Evolutionary conservation across 306 rosid species (phyloP).

Genomic region (Rosa rugosa): DNA sequence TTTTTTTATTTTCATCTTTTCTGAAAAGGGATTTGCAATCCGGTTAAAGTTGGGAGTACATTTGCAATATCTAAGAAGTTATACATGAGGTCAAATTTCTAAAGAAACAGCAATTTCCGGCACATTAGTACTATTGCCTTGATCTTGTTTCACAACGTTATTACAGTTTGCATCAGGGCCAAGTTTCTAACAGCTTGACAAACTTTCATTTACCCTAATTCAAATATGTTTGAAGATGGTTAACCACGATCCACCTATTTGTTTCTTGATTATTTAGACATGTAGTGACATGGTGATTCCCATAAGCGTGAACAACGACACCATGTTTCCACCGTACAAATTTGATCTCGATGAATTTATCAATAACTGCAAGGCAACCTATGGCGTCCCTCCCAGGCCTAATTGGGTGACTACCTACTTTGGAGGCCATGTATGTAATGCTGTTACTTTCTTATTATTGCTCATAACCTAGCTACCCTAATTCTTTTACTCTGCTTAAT

Average conservation of each 20-base stretch:
- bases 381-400: conserved; percentile 59
- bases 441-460: not conserved
- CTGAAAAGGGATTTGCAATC: too few species aligned
- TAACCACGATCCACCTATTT: not conserved
- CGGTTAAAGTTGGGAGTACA: too few species aligned
- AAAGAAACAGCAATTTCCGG: too few species aligned
- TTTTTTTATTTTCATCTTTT: too few species aligned
- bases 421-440: conserved; percentile 57
- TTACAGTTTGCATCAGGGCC: too few species aligned
- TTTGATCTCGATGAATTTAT: conserved; percentile 33
- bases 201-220: not conserved
- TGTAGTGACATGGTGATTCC: conserved; percentile 65
- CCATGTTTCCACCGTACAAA: conserved; percentile 50
- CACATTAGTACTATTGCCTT: not conserved
- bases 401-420: conserved; percentile 72
- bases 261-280: conserved; percentile 26
- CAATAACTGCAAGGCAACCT: conserved; percentile 34
- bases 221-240: not conserved
- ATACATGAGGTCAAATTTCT: too few species aligned
- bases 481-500: not conserved
- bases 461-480: not conserved
- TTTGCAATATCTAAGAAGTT: too few species aligned
- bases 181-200: not conserved
- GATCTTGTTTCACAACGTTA: too few species aligned
- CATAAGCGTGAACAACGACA: conserved; percentile 37